Base-by-base conservation (phyloP, 345 rosid species). In the Toxicodendron radicans region DNA sequence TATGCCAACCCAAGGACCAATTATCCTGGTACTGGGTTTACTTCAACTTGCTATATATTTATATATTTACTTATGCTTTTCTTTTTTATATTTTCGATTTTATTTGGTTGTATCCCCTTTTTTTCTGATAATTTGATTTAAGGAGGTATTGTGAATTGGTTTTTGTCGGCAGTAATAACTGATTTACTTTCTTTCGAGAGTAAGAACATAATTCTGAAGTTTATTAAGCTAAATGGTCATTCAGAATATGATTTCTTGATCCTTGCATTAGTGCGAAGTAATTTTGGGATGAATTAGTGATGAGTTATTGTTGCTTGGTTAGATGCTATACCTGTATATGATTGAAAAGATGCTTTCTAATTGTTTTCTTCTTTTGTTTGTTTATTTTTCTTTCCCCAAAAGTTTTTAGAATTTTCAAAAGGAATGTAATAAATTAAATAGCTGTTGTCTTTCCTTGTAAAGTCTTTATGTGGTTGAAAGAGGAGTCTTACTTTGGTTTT, bases 1-100 rank as follows among this genome's bases (percentile, higher is more conserved):
- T 96, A 90, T 87, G 97, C 97, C 67, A 93, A 92, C 79, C 92
- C 98, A 48, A 90, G 98, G 84, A 85, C 58, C 73, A 83, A 59
- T 80, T 87, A 87, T 83, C 90, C 87, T 71, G 97, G 99, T 95
- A 90, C 75, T 58, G 63, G 48, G 43, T 75, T 81, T 72, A 69
- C 38, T 68, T 77, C 49, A 49, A 74, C 27, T 71, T 62, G 43
- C 38, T 20, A 58, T 35, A 12, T 45, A 38, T 58, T 56, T 59
- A 23, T 58, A 49, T 59, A 23, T 46, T 61, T 20, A 51, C n/a
- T 23, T 18, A 49, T 27, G 12, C 21, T 45, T 23, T 68, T 14
- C 43, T 24, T 7, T 9, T 7, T 9, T n/a, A 27, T 27, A 1
- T n/a, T 12, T 3, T 62, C 0, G 7, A 13, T 27, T 62, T 10